Evolutionary conservation across 2,329 filamentous ascomycete genomes (phyloP).

Genomic region (Polytolypa hystricis): DNA sequence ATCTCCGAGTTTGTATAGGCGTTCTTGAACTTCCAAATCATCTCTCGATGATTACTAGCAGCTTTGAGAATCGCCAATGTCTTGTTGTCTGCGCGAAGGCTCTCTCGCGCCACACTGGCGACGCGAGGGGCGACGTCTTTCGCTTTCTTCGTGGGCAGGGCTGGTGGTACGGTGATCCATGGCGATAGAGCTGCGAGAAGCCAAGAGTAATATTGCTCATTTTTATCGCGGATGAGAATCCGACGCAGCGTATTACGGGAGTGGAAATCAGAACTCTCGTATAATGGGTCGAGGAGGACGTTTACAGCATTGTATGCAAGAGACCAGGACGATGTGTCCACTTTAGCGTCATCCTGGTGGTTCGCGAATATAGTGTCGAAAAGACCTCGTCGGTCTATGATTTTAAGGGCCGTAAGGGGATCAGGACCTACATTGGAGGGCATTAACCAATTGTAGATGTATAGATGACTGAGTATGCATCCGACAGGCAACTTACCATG

Average conservation of each 20-base stretch:
- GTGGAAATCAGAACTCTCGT: constrained; percentile 16
- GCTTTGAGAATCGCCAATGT: constrained; percentile 56
- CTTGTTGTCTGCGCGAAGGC: constrained; percentile 70
- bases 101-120: constrained; percentile 58
- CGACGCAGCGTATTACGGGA: constrained; percentile 22
- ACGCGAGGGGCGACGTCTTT: constrained; percentile 50
- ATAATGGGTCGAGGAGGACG: constrained; percentile 29
- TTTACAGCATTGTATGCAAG: constrained; percentile 54
- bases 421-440: constrained; percentile 32
- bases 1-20: constrained; percentile 19
- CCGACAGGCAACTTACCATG: constrained; percentile 47
- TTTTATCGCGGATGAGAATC: constrained; percentile 49
- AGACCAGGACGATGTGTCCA: constrained; percentile 51
- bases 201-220: constrained; percentile 66
- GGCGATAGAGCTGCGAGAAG: constrained; percentile 62
- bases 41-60: constrained; percentile 49
- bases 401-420: constrained; percentile 26
- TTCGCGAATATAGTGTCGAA: constrained; percentile 33
- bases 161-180: constrained; percentile 47
- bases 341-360: constrained; percentile 38
- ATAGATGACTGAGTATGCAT: too few relatives aligned
- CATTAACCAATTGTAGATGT: too few relatives aligned
- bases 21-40: constrained; percentile 53
- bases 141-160: constrained; percentile 29
- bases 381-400: constrained; percentile 29